Evolutionary conservation across 768 basidiomycete species (phyloP).

Genomic region (Suillus decipiens): DNA sequence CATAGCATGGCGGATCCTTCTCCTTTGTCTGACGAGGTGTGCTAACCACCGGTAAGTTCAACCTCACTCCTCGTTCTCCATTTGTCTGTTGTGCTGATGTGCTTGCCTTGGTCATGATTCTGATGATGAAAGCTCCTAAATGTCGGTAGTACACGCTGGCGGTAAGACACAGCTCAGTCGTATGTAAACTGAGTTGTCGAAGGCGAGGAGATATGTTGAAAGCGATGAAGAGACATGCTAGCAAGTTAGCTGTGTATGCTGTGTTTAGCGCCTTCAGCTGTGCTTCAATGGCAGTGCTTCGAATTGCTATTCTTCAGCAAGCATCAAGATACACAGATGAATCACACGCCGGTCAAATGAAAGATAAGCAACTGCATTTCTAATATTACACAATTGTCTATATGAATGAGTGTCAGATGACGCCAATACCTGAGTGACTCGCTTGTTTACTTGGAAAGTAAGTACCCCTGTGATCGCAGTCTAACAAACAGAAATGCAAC

Average conservation of each 20-base stretch:
- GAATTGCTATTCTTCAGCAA: neutral
- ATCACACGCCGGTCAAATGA: neutral
- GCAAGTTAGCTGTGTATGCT: neutral
- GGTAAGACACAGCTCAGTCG: neutral
- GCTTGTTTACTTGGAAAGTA: too few relatives aligned
- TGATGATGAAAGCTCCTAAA: neutral
- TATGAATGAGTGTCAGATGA: neutral
- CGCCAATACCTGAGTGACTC: neutral
- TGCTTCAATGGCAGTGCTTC: neutral
- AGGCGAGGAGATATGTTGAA: neutral
- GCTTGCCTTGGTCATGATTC: too few relatives aligned
- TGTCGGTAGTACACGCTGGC: neutral
- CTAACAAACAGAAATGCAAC: neutral
- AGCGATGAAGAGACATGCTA: neutral
- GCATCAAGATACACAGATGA: neutral
- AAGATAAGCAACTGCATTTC: neutral
- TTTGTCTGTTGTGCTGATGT: too few relatives aligned
- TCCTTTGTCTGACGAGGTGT: too few relatives aligned
- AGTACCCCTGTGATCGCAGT: neutral
- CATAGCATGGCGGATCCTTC: too few relatives aligned
- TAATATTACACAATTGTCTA: neutral
- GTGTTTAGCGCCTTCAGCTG: neutral
- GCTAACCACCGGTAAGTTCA: too few relatives aligned
- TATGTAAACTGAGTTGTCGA: neutral
- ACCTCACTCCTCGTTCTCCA: too few relatives aligned